Base-by-base conservation (phyloP, 2,329 filamentous ascomycete species). In the Neoascochyta sp. region DNA sequence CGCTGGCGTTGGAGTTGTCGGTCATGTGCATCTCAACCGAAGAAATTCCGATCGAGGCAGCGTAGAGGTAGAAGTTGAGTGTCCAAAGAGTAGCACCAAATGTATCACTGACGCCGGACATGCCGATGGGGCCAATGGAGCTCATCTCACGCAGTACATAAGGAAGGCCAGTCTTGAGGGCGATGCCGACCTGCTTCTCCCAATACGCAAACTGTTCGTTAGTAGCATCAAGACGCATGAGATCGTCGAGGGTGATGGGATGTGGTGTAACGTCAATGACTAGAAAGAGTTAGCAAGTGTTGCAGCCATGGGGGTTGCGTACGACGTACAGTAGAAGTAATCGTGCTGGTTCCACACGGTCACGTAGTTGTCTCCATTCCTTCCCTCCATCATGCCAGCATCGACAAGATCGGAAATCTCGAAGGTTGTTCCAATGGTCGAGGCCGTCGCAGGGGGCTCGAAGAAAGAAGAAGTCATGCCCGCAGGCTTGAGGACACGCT, bases 11-110 rank as follows among this genome's bases (percentile, higher is more conserved):
- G 37, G 69, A 71, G 50, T 71, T 71, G 50, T 71, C 69, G 7
- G 70, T 74, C 70, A 74, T 73, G 60, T 74, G 71, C 61, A 74
- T 67, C 39, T 71, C 63, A 3, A 74, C 68, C 7, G 66, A 66
- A 0, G 62, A 54, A 29, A 74, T 64, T 37, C 68, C 69, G 22
- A 71, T 59, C 5, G 64, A 64, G 6, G 71, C 68, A 4, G 65
- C 57, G 50, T 73, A 74, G 9, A 70, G 57, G 39, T 72, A 65
- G 54, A 73, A 74, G 54, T 74, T 74, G 28, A 74, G 60, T 7
- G 67, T 67, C 69, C 70, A 74, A 10, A 74, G 57, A 10, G 69
- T 60, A n/a, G 69, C 65, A 20, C 66, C 70, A 35, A 73, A 71
- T 0, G 65, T 65, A 46, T 74, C 64, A 36, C 65, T 70, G 34